phyloP scores from a whole-genome alignment of 306 rosid species.

The Mucuna pruriens region DNA sequence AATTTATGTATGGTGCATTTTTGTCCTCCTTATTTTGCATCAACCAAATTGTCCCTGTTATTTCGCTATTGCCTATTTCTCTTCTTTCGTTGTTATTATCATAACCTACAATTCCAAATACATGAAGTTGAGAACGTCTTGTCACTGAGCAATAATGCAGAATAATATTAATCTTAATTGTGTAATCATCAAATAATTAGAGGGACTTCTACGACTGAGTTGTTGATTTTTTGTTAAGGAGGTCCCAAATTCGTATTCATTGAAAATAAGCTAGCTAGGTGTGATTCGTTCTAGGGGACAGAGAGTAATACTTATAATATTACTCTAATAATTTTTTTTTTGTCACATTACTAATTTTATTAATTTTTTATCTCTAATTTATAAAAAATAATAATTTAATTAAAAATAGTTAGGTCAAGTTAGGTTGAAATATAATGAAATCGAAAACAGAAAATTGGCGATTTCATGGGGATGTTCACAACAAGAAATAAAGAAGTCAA shows the following conservation, averaged over 20 bases:
- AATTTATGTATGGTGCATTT: too few relatives aligned
- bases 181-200: neutral
- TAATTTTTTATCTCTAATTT: neutral
- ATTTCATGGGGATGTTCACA: conserved; percentile 45
- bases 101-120: conserved; percentile 4
- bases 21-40: too few relatives aligned
- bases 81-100: too few relatives aligned
- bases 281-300: too few relatives aligned
- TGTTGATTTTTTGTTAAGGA: neutral
- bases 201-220: neutral
- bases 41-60: too few relatives aligned
- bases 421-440: conserved; percentile 32
- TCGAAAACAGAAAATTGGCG: conserved; percentile 20
- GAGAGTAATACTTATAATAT: too few relatives aligned
- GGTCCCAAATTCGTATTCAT: neutral
- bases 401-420: conserved; percentile 42
- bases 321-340: too few relatives aligned
- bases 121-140: neutral
- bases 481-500: too few relatives aligned
- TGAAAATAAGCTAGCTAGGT: neutral
- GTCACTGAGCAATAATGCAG: conserved; percentile 18
- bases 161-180: neutral
- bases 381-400: neutral
- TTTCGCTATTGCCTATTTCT: too few relatives aligned
- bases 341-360: neutral